These are phyloP conservation scores for Meripilus lineatus DNA, from an alignment of 1,284 basidiomycete genomes.

Conservation along the genomic window DNA sequence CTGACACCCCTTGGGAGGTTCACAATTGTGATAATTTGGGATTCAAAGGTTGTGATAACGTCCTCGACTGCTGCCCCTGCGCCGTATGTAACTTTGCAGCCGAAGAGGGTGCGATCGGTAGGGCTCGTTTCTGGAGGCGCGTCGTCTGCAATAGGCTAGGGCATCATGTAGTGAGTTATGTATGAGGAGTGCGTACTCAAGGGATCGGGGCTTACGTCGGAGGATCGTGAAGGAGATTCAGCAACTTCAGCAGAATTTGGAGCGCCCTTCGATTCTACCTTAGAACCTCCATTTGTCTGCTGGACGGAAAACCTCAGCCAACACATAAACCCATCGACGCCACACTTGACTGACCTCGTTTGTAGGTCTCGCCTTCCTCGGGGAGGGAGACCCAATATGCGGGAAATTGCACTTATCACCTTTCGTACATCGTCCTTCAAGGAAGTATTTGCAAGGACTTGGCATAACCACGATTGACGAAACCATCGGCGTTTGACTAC, in stretches of 20 bases:
- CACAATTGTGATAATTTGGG: constrained; percentile 29
- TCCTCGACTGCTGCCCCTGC: constrained; percentile 28
- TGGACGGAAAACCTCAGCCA: neutral
- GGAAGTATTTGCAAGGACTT: constrained; percentile 17
- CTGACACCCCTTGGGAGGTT: constrained; percentile 10
- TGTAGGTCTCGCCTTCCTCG: no score
- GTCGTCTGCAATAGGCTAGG: constrained; percentile 17
- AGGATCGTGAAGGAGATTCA: neutral
- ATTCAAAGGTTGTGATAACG: constrained; percentile 38
- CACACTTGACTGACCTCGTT: neutral
- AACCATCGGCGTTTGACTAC: neutral
- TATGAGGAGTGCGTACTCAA: neutral
- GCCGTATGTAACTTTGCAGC: constrained; percentile 34
- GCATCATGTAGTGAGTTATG: constrained; percentile 3
- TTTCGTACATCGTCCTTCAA: constrained; percentile 18
- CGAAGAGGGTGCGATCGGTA: constrained; percentile 24
- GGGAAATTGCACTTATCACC: constrained; percentile 22
- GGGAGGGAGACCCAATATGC: no score
- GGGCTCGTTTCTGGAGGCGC: constrained; percentile 21
- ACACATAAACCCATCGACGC: neutral
- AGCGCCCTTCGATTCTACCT: neutral
- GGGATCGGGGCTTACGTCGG: neutral
- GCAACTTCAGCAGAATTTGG: neutral
- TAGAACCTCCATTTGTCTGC: neutral
- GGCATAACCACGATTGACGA: neutral